Evolutionary conservation across 2,329 filamentous ascomycete genomes (phyloP).

Genomic region (Trichoderma sp.): DNA sequence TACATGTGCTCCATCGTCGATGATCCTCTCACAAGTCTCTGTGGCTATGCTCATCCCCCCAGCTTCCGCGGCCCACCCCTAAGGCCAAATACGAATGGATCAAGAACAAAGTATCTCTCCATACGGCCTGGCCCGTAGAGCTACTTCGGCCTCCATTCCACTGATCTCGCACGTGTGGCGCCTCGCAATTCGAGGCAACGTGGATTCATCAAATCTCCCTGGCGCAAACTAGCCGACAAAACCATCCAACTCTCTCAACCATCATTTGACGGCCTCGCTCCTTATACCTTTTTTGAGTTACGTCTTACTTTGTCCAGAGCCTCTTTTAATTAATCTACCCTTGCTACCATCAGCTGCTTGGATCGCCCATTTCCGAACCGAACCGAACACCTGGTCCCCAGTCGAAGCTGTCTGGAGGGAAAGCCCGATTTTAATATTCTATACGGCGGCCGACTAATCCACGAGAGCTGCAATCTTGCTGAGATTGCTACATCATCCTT

Average conservation of each 20-base stretch:
- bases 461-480: neutral
- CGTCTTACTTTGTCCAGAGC: constrained; percentile 10
- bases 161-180: constrained; percentile 10
- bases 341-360: constrained; percentile 6
- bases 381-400: neutral
- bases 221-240: constrained; percentile 4
- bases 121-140: neutral
- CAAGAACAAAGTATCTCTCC: neutral
- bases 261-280: constrained; percentile 15
- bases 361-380: constrained; percentile 3
- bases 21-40: neutral
- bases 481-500: neutral
- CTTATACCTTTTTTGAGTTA: constrained; percentile 17
- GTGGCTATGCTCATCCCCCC: constrained; percentile 6
- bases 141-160: neutral
- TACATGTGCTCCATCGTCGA: neutral
- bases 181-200: constrained; percentile 10
- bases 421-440: neutral
- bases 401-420: neutral
- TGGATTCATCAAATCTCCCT: constrained; percentile 18
- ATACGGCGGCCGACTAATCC: neutral
- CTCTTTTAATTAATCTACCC: constrained; percentile 16
- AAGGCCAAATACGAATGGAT: neutral
- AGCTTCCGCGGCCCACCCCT: neutral
- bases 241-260: constrained; percentile 3